These are phyloP conservation scores for Cladobotryum protrusum DNA, from an alignment of 2,329 filamentous ascomycete species.

Conservation along the genomic window DNA sequence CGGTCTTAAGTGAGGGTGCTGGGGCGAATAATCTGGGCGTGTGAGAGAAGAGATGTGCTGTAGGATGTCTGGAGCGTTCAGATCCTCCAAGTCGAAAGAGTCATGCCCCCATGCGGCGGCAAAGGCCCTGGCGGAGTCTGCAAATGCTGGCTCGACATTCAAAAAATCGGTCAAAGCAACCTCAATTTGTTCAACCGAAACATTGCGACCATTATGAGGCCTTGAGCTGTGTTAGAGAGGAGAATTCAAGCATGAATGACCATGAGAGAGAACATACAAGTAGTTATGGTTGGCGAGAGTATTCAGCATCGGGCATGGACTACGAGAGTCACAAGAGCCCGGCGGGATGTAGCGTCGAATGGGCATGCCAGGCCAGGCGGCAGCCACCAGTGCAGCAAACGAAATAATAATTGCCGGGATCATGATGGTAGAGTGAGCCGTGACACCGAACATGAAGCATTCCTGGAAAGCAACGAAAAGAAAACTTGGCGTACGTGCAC, in stretches of 20 bases:
- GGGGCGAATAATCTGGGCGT: slow-evolving; percentile 10
- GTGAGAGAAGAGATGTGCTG: slow-evolving; percentile 14
- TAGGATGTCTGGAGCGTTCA: slow-evolving; percentile 14
- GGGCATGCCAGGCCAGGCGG: not conserved
- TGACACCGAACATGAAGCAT: too few relatives aligned
- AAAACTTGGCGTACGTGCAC: too few relatives aligned
- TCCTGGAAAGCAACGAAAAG: too few relatives aligned
- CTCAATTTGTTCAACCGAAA: slow-evolving; percentile 14
- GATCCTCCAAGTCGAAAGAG: slow-evolving; percentile 10
- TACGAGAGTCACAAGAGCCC: slow-evolving; percentile 13
- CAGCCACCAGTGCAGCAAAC: slow-evolving; percentile 3
- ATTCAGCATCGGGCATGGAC: slow-evolving; percentile 20
- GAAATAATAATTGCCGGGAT: not conserved
- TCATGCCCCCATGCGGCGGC: slow-evolving; percentile 7
- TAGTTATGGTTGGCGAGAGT: slow-evolving; percentile 21
- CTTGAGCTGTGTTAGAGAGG: not conserved
- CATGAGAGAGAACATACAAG: slow-evolving; percentile 9
- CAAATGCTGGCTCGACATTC: slow-evolving; percentile 14
- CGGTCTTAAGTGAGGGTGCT: slow-evolving; percentile 4
- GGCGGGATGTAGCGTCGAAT: slow-evolving; percentile 9
- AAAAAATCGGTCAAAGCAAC: slow-evolving; percentile 15
- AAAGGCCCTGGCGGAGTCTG: slow-evolving; percentile 8
- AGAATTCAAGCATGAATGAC: not conserved
- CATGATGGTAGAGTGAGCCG: too few relatives aligned
- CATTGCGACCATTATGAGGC: slow-evolving; percentile 15